Evolutionary conservation across 495 filamentous ascomycete species (phyloP), one percentile per base, ranked within the genome.

Genomic region (Penicilliopsis zonata): DNA sequence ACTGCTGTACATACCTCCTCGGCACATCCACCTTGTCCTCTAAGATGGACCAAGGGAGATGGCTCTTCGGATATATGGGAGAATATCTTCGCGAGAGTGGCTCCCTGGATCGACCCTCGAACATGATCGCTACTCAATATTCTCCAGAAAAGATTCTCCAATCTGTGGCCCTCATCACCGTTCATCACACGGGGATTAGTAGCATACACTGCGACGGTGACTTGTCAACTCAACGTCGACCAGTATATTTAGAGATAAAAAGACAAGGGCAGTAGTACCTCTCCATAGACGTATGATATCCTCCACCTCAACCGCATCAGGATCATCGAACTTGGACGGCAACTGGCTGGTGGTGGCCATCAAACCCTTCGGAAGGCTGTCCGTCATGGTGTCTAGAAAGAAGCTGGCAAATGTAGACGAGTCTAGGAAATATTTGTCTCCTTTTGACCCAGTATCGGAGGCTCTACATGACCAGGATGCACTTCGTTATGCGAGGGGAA

Each of bases 141-240:
- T 24, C 68, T 50, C 69, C 68, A 71, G 39, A 72, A 71, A 29
- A 71, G 52, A 37, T 69, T 66, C 35, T 69, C 65, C 10, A 74
- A 45, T 38, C 69, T 46, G 33, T 40, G 36, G 10, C 65, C 66
- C 3, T 50, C 47, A 15, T 63, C 52, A 26, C 55, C 50, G 39
- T 52, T 38, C 30, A 68, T 43, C 22, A 54, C 46, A 21, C 50
- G 34, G 15, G 52, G 39, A 41, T 61, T 63, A 5, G 52, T 50
- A 29, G 43, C 48, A 36, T 65, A 71, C 3, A 59, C 68, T 72
- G 30, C 9, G 14, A 2, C 16, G 12, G n/a, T 12, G 9, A 3
- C 14, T n/a, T 16, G 23, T 34, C 14, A 38, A 24, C 15, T 8
- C 7, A 17, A 30, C 3, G 16, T 37, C 24, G 36, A 34, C 15